A percentile compares a stretch with the other conserved stretches of the same genome.
phyloP scores from a whole-genome alignment of 768 basidiomycete genomes.

The Lentinula sp. region DNA sequence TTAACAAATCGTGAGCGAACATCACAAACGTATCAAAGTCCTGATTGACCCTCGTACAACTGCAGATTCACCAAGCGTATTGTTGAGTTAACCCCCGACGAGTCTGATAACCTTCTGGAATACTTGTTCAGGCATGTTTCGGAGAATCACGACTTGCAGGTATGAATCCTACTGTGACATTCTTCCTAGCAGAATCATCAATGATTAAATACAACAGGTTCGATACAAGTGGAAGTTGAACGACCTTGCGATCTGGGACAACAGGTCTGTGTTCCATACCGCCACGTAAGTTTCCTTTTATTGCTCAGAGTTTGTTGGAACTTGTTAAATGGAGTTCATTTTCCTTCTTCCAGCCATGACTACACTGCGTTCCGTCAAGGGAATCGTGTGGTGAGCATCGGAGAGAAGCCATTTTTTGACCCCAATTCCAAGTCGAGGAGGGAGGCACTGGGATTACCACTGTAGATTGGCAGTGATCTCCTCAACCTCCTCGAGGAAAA shows the following conservation, averaged over 20 bases:
- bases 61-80: slow-evolving; percentile 50
- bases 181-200: not conserved
- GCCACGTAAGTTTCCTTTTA: slow-evolving; percentile 26
- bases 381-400: slow-evolving; percentile 46
- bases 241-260: slow-evolving; percentile 60
- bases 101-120: slow-evolving; percentile 42
- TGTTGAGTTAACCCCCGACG: slow-evolving; percentile 44
- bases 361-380: slow-evolving; percentile 32
- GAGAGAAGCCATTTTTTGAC: slow-evolving; percentile 48
- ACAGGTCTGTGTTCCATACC: slow-evolving; percentile 44
- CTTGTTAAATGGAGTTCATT: not conserved
- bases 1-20: slow-evolving; percentile 40
- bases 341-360: slow-evolving; percentile 21
- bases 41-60: too few relatives aligned
- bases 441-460: slow-evolving; percentile 3
- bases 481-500: too few relatives aligned
- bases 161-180: slow-evolving; percentile 2
- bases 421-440: slow-evolving; percentile 16
- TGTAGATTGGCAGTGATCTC: not conserved
- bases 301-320: not conserved
- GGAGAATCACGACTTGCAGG: slow-evolving; percentile 55
- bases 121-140: slow-evolving; percentile 45
- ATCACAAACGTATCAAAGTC: not conserved
- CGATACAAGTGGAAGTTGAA: slow-evolving; percentile 46
- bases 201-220: slow-evolving; percentile 21